Evolutionary conservation across 257 asterid species (phyloP).

Genomic region (Scutellaria minor): DNA sequence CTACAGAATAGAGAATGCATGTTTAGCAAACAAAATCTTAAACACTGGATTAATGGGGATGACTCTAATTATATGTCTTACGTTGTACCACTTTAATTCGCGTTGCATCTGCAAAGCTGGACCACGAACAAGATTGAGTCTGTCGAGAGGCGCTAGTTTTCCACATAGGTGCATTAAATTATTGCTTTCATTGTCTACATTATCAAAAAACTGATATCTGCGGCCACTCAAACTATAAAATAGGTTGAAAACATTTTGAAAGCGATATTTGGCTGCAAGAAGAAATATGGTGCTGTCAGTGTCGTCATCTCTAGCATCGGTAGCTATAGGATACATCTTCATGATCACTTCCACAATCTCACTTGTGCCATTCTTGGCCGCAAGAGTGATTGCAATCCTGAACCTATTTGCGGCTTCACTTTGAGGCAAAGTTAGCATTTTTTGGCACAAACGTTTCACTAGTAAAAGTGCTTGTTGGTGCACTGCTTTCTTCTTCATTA

Average conservation of each 20-base stretch:
- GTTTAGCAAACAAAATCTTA: no score
- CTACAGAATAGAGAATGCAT: background rate
- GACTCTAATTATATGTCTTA: background rate
- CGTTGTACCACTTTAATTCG: slow-evolving; percentile 36
- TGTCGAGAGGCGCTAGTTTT: background rate
- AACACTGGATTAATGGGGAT: background rate
- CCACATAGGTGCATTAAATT: slow-evolving; percentile 26
- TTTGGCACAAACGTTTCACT: background rate
- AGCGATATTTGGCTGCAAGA: slow-evolving; percentile 24
- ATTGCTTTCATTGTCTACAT: background rate
- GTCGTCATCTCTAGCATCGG: background rate
- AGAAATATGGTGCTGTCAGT: background rate
- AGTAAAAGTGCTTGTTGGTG: slow-evolving; percentile 1
- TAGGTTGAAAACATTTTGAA: slow-evolving; percentile 31
- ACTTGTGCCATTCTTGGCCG: background rate
- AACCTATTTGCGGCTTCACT: background rate
- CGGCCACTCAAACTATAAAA: background rate
- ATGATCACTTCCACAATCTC: slow-evolving; percentile 33
- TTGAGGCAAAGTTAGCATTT: background rate
- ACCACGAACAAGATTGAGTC: slow-evolving; percentile 26
- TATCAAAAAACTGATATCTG: no score
- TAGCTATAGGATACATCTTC: background rate
- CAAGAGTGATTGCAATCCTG: background rate
- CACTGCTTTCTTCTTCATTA: background rate
- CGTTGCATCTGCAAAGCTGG: slow-evolving; percentile 40